Percentiles rank a stretch among this genome's conserved stretches.
These are phyloP conservation scores for Gonapodya prolifera DNA, from an alignment of 192 early-diverging fungal species.

Conservation along the genomic window DNA sequence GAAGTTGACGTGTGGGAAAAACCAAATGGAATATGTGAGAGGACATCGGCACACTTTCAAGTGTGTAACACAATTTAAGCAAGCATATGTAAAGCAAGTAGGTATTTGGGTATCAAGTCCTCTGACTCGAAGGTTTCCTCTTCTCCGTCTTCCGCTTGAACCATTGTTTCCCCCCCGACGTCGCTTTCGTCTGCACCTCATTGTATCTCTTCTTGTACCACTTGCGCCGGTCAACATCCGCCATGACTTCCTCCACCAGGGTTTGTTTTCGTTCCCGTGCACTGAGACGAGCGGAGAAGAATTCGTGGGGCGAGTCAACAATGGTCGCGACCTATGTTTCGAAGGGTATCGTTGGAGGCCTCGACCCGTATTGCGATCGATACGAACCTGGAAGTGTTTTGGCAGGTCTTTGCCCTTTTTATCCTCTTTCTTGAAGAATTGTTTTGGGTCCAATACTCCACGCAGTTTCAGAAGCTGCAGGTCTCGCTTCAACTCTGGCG, in stretches of 20 bases:
- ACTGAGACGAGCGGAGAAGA: conserved; percentile 72
- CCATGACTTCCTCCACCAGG: conserved; percentile 79
- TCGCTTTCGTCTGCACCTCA: conserved; percentile 52
- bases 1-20: no score
- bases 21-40: no score
- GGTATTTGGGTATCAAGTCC: background rate
- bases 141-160: background rate
- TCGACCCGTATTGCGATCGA: background rate
- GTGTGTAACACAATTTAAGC: no score
- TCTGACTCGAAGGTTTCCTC: background rate
- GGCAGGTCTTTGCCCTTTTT: conserved; percentile 47
- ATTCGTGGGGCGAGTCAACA: conserved; percentile 75
- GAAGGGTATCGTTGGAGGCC: background rate
- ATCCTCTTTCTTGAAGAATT: conserved; percentile 75
- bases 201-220: conserved; percentile 83
- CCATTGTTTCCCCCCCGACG: conserved; percentile 15
- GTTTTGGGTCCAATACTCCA: conserved; percentile 81
- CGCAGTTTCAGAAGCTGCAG: conserved; percentile 75
- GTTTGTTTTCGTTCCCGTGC: conserved; percentile 73
- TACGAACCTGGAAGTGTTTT: conserved; percentile 75
- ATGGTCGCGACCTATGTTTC: conserved; percentile 81
- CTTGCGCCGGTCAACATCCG: conserved; percentile 49
- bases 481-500: conserved; percentile 79
- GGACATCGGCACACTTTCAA: no score
- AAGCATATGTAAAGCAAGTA: no score